Conservation (phyloP, 2,329 filamentous ascomycete species). For the Epichloe typhina region DNA sequence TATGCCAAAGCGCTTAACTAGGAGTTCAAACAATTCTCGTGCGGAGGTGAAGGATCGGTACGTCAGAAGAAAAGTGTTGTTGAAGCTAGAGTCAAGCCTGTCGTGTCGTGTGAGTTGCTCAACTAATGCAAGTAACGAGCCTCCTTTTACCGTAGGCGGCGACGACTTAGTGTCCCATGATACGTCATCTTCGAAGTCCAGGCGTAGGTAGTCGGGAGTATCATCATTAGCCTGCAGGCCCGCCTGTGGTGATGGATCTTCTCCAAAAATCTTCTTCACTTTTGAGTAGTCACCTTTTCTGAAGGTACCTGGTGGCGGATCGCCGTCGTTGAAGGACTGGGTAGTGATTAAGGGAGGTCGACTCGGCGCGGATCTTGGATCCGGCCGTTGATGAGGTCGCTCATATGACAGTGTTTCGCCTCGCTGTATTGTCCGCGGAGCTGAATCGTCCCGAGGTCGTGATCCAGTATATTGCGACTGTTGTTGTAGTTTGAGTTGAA, state of each 20-base stretch:
- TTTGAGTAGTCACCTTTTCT: constrained; percentile 50
- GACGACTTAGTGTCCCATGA: constrained; percentile 77
- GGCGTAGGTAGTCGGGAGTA: constrained; percentile 66
- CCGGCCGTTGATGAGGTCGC: constrained; percentile 40
- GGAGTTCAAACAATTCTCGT: constrained; percentile 78
- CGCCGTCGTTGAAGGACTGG: constrained; percentile 54
- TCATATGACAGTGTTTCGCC: constrained; percentile 45
- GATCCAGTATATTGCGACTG: constrained; percentile 20
- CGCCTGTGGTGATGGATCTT: constrained; percentile 42
- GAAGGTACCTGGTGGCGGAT: constrained; percentile 35
- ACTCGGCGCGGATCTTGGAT: constrained; percentile 33
- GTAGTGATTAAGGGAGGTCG: constrained; percentile 38
- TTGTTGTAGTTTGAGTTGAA: constrained; percentile 43
- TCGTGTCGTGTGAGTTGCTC: constrained; percentile 94
- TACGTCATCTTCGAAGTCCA: constrained; percentile 81
- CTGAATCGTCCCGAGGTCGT: constrained; percentile 31
- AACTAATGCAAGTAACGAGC: constrained; percentile 76
- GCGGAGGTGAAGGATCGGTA: constrained; percentile 92
- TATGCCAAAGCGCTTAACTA: constrained; percentile 83
- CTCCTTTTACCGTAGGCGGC: constrained; percentile 69
- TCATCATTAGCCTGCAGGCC: constrained; percentile 50
- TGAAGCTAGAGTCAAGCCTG: constrained; percentile 87
- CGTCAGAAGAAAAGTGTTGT: constrained; percentile 93
- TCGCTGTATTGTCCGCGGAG: constrained; percentile 40
- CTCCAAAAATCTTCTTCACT: constrained; percentile 52